Evolutionary conservation across 495 filamentous ascomycete species (phyloP).

Genomic region (Trichoderma virens): DNA sequence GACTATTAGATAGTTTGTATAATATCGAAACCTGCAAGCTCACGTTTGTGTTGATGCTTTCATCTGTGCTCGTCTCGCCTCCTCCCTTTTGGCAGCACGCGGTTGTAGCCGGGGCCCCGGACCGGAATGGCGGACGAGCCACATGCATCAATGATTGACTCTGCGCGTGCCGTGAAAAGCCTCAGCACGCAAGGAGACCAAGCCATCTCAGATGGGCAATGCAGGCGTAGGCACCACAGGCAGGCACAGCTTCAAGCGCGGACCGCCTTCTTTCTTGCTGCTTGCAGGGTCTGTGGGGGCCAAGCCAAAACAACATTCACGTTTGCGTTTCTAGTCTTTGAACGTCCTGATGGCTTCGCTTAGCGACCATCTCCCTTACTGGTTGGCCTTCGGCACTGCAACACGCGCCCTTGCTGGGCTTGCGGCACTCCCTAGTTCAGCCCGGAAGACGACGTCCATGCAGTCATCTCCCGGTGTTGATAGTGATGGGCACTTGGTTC

Average conservation of each 20-base stretch:
- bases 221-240: background rate
- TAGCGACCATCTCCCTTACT: background rate
- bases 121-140: background rate
- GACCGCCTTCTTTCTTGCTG: background rate
- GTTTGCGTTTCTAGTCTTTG: background rate
- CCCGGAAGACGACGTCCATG: background rate
- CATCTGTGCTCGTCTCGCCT: background rate
- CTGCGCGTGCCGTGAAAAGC: background rate
- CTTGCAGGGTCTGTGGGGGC: background rate
- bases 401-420: background rate
- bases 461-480: background rate
- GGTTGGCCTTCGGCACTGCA: background rate
- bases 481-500: background rate
- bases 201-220: background rate
- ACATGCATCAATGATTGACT: background rate
- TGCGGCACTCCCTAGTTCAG: constrained; percentile 1
- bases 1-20: no score
- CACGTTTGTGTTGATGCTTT: background rate
- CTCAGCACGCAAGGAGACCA: background rate
- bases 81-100: no score
- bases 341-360: constrained; percentile 1
- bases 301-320: background rate
- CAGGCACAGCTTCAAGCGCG: constrained; percentile 1
- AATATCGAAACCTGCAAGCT: background rate
- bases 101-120: no score